phyloP scores from a whole-genome alignment of 139 green algal genomes.

The Asterochloris sp. region DNA sequence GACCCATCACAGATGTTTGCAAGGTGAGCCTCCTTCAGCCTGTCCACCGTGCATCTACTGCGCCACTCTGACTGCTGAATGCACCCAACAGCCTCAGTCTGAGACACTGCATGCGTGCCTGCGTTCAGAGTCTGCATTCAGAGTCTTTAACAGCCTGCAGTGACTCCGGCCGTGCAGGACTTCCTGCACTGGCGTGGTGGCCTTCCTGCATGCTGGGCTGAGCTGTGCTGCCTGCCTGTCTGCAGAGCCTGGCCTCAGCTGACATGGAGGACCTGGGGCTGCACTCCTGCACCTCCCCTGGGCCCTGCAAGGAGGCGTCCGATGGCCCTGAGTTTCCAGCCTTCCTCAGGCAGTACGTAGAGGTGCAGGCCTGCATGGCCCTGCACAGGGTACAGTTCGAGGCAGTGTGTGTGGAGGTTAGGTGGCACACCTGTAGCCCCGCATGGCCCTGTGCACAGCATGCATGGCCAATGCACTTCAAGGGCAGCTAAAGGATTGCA shows the following conservation, averaged over 20 bases:
- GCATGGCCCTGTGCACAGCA: too few species aligned
- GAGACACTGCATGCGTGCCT: not conserved
- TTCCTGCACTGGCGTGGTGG: not conserved
- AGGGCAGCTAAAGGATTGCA: not conserved
- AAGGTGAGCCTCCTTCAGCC: constrained; percentile 23
- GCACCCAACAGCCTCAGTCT: not conserved
- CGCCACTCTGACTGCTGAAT: not conserved
- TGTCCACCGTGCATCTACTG: not conserved
- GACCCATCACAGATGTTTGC: constrained; percentile 62
- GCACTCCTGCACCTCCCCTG: not conserved
- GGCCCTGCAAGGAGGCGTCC: not conserved
- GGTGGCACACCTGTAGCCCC: not conserved
- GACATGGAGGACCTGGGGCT: constrained; percentile 49
- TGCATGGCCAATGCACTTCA: too few species aligned
- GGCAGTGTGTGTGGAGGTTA: not conserved
- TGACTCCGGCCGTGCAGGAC: not conserved
- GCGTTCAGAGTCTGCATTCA: too few species aligned
- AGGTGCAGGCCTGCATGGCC: not conserved
- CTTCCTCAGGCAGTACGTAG: constrained; percentile 17
- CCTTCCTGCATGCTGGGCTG: not conserved
- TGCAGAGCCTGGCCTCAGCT: constrained; percentile 14
- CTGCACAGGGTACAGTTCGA: not conserved
- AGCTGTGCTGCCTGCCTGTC: not conserved
- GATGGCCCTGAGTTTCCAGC: constrained; percentile 2
- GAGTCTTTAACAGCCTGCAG: not conserved